phyloP scores from a whole-genome alignment of 768 basidiomycete species.

The Cystofilobasidium macerans region DNA sequence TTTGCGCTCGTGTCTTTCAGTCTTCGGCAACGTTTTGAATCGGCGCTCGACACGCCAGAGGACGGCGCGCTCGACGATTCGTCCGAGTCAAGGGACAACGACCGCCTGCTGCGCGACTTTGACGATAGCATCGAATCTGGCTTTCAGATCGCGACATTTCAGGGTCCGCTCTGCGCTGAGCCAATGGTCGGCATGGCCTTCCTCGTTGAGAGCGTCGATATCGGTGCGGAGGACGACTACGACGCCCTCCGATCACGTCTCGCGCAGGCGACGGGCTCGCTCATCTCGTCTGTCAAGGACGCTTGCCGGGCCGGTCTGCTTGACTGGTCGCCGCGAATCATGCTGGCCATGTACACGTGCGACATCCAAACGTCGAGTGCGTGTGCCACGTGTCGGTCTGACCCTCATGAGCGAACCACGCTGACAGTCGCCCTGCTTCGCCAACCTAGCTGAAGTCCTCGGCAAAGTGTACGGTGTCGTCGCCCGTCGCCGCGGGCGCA shows the following conservation, averaged over 20 bases:
- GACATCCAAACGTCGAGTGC: conserved; percentile 95
- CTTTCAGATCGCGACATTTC: conserved; percentile 87
- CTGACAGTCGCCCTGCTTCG: background rate
- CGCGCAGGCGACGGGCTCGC: conserved; percentile 76
- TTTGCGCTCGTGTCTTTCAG: background rate
- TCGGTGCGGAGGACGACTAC: conserved; percentile 58
- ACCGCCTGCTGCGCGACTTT: conserved; percentile 46
- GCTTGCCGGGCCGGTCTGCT: conserved; percentile 78
- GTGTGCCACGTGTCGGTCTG: conserved; percentile 35
- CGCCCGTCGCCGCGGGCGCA: conserved; percentile 75
- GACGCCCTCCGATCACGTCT: conserved; percentile 52
- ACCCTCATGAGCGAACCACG: background rate
- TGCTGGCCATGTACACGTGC: conserved; percentile 97
- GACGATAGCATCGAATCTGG: conserved; percentile 79
- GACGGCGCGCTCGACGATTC: background rate
- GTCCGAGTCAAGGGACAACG: conserved; percentile 7
- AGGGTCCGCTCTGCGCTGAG: conserved; percentile 89
- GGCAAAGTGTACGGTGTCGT: conserved; percentile 97
- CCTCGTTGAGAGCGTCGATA: conserved; percentile 58
- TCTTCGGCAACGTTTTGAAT: conserved; percentile 18
- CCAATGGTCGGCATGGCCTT: conserved; percentile 88
- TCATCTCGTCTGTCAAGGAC: conserved; percentile 79
- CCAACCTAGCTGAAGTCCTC: conserved; percentile 69
- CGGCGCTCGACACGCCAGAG: background rate
- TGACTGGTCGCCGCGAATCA: conserved; percentile 94